Conservation (phyloP, 345 rosid genomes). For the Bruguiera parviflora region DNA sequence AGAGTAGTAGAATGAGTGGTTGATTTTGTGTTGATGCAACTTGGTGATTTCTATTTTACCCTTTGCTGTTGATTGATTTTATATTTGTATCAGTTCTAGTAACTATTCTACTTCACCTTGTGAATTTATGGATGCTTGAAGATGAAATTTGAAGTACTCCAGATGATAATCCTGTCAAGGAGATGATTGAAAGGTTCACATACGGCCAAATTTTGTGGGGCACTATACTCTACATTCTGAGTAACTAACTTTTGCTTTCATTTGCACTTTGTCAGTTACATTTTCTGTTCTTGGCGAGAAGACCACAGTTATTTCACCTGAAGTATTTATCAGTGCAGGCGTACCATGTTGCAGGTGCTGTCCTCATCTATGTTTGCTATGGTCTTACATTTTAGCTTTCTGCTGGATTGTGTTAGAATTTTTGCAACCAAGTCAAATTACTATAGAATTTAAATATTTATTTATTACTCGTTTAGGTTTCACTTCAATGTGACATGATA, state of each 20-base stretch:
- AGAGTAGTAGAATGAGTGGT: background rate
- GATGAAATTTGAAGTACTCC: background rate
- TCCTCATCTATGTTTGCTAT: constrained; percentile 18
- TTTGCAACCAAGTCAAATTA: background rate
- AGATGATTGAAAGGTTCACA: background rate
- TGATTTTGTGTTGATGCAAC: background rate
- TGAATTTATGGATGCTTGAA: background rate
- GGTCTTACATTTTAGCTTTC: constrained; percentile 2
- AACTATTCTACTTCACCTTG: background rate
- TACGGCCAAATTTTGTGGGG: no score
- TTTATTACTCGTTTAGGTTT: background rate
- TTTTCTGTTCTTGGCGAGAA: constrained; percentile 91
- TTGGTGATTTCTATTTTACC: background rate
- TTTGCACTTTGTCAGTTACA: constrained; percentile 50
- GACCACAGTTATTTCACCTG: constrained; percentile 97
- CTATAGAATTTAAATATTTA: no score
- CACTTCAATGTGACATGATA: background rate
- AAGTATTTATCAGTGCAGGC: constrained; percentile 83
- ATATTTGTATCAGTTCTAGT: background rate
- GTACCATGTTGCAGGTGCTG: constrained; percentile 96
- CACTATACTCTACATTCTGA: no score
- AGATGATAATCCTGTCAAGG: background rate
- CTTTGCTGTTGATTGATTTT: background rate
- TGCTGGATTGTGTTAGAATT: constrained; percentile 7
- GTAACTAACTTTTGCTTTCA: constrained; percentile 7